Percentiles rank a stretch among this genome's conserved stretches.
phyloP scores from a whole-genome alignment of 495 filamentous ascomycete species.

The Penicillium maclennaniae region DNA sequence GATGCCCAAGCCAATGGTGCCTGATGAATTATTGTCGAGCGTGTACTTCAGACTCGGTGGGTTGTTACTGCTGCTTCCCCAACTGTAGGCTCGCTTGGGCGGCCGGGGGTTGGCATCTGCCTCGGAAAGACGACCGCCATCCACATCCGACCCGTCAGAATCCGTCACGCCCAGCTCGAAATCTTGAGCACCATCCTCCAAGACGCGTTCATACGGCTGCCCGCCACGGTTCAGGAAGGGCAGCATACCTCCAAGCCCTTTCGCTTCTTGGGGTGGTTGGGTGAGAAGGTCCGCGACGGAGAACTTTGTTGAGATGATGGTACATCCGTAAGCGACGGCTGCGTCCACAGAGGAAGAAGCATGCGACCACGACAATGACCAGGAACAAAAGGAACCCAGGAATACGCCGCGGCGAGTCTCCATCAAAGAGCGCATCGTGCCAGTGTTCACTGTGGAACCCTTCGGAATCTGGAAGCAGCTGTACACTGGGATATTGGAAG shows the following conservation, averaged over 20 bases:
- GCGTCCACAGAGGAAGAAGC: slow-evolving; percentile 66
- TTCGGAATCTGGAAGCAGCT: slow-evolving; percentile 40
- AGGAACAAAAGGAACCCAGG: slow-evolving; percentile 71
- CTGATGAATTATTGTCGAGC: slow-evolving; percentile 52
- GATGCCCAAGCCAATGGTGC: slow-evolving; percentile 47
- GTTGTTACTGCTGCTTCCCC: slow-evolving; percentile 34
- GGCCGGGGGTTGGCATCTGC: slow-evolving; percentile 29
- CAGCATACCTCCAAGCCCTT: slow-evolving; percentile 49
- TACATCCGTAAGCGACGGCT: slow-evolving; percentile 67
- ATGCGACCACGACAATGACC: slow-evolving; percentile 62
- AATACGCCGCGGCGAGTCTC: slow-evolving; percentile 59
- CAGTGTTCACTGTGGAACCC: slow-evolving; percentile 59
- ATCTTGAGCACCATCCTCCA: slow-evolving; percentile 69
- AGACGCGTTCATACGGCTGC: slow-evolving; percentile 77
- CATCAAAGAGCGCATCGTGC: slow-evolving; percentile 67
- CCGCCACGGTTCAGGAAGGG: slow-evolving; percentile 51
- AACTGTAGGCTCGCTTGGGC: slow-evolving; percentile 37
- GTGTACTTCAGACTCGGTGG: slow-evolving; percentile 53
- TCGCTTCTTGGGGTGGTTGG: slow-evolving; percentile 50
- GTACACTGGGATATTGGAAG: slow-evolving; percentile 81
- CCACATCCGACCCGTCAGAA: slow-evolving; percentile 52
- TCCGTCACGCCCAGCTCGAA: slow-evolving; percentile 69
- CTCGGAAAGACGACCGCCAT: slow-evolving; percentile 36
- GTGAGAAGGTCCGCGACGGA: slow-evolving; percentile 49
- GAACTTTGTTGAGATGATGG: slow-evolving; percentile 48